Base-by-base conservation (phyloP, 768 basidiomycete species). In the Tephrocybe sp. region DNA sequence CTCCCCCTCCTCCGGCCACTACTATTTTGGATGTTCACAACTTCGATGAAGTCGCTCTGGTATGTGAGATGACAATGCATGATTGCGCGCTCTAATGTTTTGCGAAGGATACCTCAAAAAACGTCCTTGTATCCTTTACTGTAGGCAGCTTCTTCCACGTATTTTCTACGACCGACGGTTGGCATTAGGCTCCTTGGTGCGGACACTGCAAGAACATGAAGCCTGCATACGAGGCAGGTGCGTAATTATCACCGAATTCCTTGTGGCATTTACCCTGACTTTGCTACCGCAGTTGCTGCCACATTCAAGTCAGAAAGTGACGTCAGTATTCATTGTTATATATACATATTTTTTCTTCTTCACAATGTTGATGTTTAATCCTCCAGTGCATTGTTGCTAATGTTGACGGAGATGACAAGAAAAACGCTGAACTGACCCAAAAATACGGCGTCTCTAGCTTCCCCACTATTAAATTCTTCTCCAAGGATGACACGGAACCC, bases 381-480 rank as follows among this genome's bases (percentile, higher is more conserved):
- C n/a, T 27, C 5, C 18, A 93, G 91, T 94, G 92, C 63, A 69
- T 96, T 47, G 82, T 99, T 47, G 94, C 92, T 24, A 92, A 96
- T 67, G 70, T 98, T 52, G 86, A 98, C 68, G 93, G 88, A 18
- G 93, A 98, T 65, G 88, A 89, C 31, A 76, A 83, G 53, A 75
- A 75, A 65, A 96, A 97, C 76, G 78, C 79, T 58, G 79, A 77
- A 18, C 68, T 97, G 44, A 83, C 86, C 8, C 54, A 64, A 30
- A 80, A 82, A 64, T 94, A 94, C 61, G 88, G 75, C 5, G 80
- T 99, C 49, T 60, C 67, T 16, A 82, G 86, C 51, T 99, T 84
- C 83, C 97, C 97, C 0, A 98, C 95, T 16, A 83, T 99, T 75
- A 95, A 92, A 68, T 95, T 95, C 77, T 97, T 93, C 84, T 78